These are phyloP conservation scores for Fusarium miscanthi DNA, from an alignment of 2,329 filamentous ascomycete species.

Conservation along the genomic window DNA sequence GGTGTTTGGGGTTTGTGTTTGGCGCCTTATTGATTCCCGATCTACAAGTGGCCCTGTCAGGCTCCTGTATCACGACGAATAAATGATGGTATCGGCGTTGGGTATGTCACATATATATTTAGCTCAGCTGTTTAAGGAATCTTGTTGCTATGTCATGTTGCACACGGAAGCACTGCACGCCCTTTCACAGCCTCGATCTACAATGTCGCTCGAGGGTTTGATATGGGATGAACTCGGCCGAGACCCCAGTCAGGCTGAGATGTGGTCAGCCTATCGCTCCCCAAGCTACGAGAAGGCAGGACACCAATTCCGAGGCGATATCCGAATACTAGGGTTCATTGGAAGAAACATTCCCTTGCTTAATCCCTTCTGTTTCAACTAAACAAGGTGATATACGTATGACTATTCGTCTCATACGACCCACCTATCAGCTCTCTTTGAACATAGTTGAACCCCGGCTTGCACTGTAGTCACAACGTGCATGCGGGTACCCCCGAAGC, in stretches of 20 bases:
- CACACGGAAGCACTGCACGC: constrained; percentile 4
- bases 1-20: constrained; percentile 26
- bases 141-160: constrained; percentile 23
- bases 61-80: constrained; percentile 35
- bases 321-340: background rate
- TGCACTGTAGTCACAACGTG: constrained; percentile 23
- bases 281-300: background rate
- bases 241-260: constrained; percentile 14
- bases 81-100: constrained; percentile 37
- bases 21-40: constrained; percentile 36
- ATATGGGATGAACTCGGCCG: constrained; percentile 11
- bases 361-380: background rate
- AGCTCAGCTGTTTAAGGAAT: constrained; percentile 33
- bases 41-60: constrained; percentile 22
- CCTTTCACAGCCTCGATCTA: constrained; percentile 4
- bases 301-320: background rate
- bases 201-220: constrained; percentile 2
- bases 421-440: constrained; percentile 27
- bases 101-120: constrained; percentile 33
- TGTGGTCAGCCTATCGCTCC: background rate
- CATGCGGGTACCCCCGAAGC: constrained; percentile 31
- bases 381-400: background rate
- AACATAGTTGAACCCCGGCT: constrained; percentile 10
- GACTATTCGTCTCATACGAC: background rate
- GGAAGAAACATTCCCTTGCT: background rate